Percentiles rank a stretch among this genome's conserved stretches.
phyloP scores from a whole-genome alignment of 768 basidiomycete genomes.

The Suillus lakei region DNA sequence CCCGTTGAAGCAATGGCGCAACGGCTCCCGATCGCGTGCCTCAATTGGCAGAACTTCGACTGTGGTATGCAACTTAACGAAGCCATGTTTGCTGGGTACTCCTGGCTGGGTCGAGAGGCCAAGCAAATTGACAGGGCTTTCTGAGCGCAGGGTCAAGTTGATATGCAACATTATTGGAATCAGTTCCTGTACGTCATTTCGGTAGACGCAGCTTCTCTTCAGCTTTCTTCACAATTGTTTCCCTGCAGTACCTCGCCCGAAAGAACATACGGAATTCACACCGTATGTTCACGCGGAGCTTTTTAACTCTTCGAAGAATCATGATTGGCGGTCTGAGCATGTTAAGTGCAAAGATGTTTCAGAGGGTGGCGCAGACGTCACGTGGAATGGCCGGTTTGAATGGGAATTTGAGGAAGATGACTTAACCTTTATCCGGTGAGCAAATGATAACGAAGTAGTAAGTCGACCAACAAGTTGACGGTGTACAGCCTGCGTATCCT shows the following conservation, averaged over 20 bases:
- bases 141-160: slow-evolving; percentile 25
- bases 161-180: slow-evolving; percentile 46
- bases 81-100: slow-evolving; percentile 61
- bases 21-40: slow-evolving; percentile 57
- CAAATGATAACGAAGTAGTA: neutral
- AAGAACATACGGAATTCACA: slow-evolving; percentile 42
- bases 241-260: slow-evolving; percentile 49
- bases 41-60: slow-evolving; percentile 72
- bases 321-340: slow-evolving; percentile 49
- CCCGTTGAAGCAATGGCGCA: slow-evolving; percentile 56
- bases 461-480: slow-evolving; percentile 1
- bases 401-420: slow-evolving; percentile 58
- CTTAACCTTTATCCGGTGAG: slow-evolving; percentile 56
- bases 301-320: slow-evolving; percentile 42
- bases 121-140: slow-evolving; percentile 26
- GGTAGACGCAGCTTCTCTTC: neutral
- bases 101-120: slow-evolving; percentile 62
- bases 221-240: neutral
- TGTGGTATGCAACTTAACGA: slow-evolving; percentile 63
- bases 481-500: slow-evolving; percentile 14
- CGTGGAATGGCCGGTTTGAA: slow-evolving; percentile 49
- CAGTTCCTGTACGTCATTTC: slow-evolving; percentile 44
- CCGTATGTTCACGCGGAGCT: slow-evolving; percentile 53
- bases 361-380: slow-evolving; percentile 41
- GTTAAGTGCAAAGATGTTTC: slow-evolving; percentile 40